Conservation (phyloP, 441 rosid species). For the Mallotus japonicus region DNA sequence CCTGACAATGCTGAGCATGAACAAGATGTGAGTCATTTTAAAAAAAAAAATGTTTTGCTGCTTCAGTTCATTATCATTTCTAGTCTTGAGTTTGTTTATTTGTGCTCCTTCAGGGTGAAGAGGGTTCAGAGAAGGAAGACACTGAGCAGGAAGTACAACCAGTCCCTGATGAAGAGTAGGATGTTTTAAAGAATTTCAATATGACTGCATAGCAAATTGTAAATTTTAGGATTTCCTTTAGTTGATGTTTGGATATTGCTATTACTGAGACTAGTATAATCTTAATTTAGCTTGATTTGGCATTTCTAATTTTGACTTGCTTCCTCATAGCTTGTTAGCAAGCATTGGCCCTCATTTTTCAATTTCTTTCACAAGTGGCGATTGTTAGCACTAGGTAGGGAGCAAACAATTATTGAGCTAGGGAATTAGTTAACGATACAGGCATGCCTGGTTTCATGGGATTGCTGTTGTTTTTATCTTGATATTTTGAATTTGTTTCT, state of each 20-base stretch:
- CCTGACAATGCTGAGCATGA: conserved; percentile 36
- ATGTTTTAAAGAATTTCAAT: background rate
- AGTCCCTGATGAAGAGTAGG: conserved; percentile 24
- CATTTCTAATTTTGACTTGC: background rate
- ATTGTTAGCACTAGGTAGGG: too few relatives aligned
- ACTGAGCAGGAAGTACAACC: conserved; percentile 22
- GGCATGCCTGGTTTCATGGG: too few relatives aligned
- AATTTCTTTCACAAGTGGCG: background rate
- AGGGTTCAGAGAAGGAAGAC: conserved; percentile 34
- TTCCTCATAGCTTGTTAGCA: background rate
- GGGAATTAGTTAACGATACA: too few relatives aligned
- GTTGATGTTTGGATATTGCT: conserved; percentile 7
- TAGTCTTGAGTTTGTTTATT: background rate
- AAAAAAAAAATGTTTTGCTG: background rate
- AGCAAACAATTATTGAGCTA: too few relatives aligned
- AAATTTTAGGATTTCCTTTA: conserved; percentile 31
- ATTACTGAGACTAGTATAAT: background rate
- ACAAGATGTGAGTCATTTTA: conserved; percentile 37
- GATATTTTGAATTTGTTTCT: too few relatives aligned
- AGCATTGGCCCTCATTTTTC: background rate
- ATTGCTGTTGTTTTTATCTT: too few relatives aligned
- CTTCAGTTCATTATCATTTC: background rate
- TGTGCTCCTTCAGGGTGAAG: conserved; percentile 36
- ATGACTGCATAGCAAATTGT: conserved; percentile 22
- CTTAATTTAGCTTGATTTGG: background rate